Evolutionary conservation across 257 asterid species (phyloP), one percentile per base, ranked within the genome.

Genomic region (Nyctanthes arbortristis): DNA sequence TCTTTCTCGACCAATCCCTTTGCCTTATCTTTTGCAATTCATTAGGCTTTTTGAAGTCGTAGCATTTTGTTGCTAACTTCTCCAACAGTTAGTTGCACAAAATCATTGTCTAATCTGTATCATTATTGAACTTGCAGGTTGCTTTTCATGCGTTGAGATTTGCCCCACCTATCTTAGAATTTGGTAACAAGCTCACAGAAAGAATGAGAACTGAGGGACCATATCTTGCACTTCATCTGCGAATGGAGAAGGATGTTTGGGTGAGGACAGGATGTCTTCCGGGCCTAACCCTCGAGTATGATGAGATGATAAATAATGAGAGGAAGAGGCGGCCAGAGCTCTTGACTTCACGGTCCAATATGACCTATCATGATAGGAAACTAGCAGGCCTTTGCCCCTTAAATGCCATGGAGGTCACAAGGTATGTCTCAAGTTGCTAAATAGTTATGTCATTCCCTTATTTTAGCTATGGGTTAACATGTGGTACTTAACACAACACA

Each of bases 231-330:
- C 96, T 89, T 71, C 96, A 92, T 82, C 86, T 92, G 45, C 81
- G 96, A 67, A 89, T 92, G 96, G 98, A 92, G 37, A 89, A 93
- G 80, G 98, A 89, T 68, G 98, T 89, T 1, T 89, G 98, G 98
- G 98, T 89, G 12, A 83, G 98, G 70, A 92, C 98, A 0, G 98
- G 98, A 10, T 92, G 98, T 62, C 93, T 92, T 47, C 96, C 94
- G 1, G 96, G 96, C 60, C 86, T 92, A 14, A 81, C 68, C 45
- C 81, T 67, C 0, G 78, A 82, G 56, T 86, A 75, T 29, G 96
- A 92, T 63, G 89, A 87, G 64, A 88, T 89, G 84, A 84, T 92
- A 65, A 79, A 73, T 31, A 80, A 86, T 24, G 96, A 92, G 81
- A 73, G 98, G 65, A 87, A 86, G 75, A 45, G 57, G 4, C 82